A percentile compares a stretch with the other conserved stretches of the same genome.
Evolutionary conservation across 495 filamentous ascomycete genomes (phyloP).

Genomic region (Penicillium angulare): DNA sequence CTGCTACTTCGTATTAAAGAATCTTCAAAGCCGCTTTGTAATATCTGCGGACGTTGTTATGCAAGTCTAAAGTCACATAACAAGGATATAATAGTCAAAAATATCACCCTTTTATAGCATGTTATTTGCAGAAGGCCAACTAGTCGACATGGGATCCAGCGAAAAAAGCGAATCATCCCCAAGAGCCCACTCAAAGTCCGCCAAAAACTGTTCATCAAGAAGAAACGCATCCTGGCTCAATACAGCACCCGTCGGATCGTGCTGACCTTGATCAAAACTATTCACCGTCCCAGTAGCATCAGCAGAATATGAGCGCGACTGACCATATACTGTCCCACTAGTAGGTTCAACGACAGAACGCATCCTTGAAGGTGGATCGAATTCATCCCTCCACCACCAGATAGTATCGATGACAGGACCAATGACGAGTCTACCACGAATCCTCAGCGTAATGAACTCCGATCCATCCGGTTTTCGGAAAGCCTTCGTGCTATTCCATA

Average conservation of each 20-base stretch:
- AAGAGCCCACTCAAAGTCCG: constrained; percentile 41
- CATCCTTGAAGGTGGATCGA: constrained; percentile 28
- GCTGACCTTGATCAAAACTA: constrained; percentile 7
- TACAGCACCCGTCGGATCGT: not conserved
- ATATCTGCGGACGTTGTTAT: too few relatives aligned
- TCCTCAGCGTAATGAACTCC: constrained; percentile 36
- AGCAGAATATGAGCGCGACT: constrained; percentile 1
- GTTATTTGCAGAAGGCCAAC: constrained; percentile 10
- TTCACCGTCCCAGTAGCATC: constrained; percentile 8
- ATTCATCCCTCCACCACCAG: constrained; percentile 53
- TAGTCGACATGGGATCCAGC: constrained; percentile 17
- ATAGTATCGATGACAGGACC: constrained; percentile 45
- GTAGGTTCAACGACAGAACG: constrained; percentile 9
- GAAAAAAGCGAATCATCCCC: constrained; percentile 31
- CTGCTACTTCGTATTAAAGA: too few relatives aligned
- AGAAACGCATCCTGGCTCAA: constrained; percentile 22
- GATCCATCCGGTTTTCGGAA: constrained; percentile 44
- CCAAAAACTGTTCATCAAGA: constrained; percentile 39
- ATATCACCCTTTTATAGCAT: not conserved
- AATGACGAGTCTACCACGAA: constrained; percentile 41
- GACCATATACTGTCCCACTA: constrained; percentile 15
- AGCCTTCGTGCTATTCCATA: constrained; percentile 47
- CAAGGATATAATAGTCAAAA: not conserved
- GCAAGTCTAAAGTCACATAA: not conserved
- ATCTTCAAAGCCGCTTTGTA: too few relatives aligned